Evolutionary conservation across 2,329 filamentous ascomycete species (phyloP), one percentile per base, ranked within the genome.

Genomic region (Ophiostoma pallidulum): DNA sequence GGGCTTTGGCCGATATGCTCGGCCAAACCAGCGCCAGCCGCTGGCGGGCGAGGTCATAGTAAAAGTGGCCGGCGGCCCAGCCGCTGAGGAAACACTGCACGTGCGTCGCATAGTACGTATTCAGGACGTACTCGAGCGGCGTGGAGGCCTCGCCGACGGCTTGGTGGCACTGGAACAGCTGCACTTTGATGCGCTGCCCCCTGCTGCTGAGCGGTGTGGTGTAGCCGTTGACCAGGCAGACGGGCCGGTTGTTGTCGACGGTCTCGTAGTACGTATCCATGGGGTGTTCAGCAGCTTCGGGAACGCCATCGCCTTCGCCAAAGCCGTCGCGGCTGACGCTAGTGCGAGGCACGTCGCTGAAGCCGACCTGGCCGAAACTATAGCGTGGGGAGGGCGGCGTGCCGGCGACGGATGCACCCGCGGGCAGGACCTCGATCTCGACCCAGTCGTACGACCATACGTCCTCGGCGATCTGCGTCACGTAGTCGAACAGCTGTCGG

Each of bases 1-100:
- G 8, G 28, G 20, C 13, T 8, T 19, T 7, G 3, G 12, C 2
- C 8, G 8, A 1, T 10, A 4, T 4, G 13, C 16, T 3, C 2
- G 5, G 2, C 49, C 52, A 52, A n/a, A 19, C 2, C 16, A 50
- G 9, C 3, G 45, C 41, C 8, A 47, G 10, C 4, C 14, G 20
- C 7, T 45, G 36, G 3, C 35, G 41, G 6, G 47, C 45, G 8
- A 50, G 31, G 9, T 48, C 47, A 32, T 45, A 47, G 36, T 40
- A 52, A 5, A 52, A 50, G 35, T 52, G 50, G 14, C 47, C 52
- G 6, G 47, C 47, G 4, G 39, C 39, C 38, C 41, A 52, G 35
- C 50, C 52, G 24, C 41, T 33, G 31, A 54, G 22, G 19, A 54
- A 54, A 29, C 52, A 54, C 37, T 54, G 50, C 14, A 53, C 52